Conservation (phyloP, 75 land plant species). For the Sequoiadendron giganteum region DNA sequence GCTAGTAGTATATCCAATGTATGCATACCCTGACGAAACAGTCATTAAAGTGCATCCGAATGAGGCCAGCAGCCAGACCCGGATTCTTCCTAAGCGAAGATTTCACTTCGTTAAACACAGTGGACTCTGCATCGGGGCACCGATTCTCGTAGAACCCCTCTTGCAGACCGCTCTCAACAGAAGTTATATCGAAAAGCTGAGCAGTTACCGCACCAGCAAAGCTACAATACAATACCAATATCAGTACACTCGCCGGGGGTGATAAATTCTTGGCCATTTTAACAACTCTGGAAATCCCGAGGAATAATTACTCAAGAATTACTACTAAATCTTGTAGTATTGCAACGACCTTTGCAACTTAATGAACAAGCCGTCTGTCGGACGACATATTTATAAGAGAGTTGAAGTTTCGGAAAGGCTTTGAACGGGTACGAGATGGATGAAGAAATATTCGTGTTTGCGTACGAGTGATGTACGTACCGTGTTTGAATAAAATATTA, state of each 20-base stretch:
- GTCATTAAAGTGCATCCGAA: slow-evolving; percentile 29
- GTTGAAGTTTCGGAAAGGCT: background rate
- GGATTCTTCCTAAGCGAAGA: background rate
- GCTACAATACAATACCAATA: background rate
- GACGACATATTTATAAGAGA: background rate
- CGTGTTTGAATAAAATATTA: too few species aligned
- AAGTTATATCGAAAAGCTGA: background rate
- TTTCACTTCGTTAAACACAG: background rate
- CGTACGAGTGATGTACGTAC: too few species aligned
- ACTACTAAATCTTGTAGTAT: background rate
- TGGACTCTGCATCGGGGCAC: slow-evolving; percentile 16
- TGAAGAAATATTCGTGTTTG: too few species aligned
- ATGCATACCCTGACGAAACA: slow-evolving; percentile 14
- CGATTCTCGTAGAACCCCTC: slow-evolving; percentile 1
- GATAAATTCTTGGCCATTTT: background rate
- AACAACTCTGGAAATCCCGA: background rate
- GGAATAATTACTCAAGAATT: too few species aligned
- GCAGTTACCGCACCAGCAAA: background rate
- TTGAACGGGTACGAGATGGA: too few species aligned
- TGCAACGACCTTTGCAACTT: background rate
- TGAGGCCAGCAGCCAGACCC: background rate
- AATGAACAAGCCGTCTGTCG: background rate
- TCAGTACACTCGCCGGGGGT: background rate
- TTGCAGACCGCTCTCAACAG: background rate
- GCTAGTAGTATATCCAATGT: background rate